phyloP scores from a whole-genome alignment of 768 basidiomycete species.

The Crepidotus variabilis region DNA sequence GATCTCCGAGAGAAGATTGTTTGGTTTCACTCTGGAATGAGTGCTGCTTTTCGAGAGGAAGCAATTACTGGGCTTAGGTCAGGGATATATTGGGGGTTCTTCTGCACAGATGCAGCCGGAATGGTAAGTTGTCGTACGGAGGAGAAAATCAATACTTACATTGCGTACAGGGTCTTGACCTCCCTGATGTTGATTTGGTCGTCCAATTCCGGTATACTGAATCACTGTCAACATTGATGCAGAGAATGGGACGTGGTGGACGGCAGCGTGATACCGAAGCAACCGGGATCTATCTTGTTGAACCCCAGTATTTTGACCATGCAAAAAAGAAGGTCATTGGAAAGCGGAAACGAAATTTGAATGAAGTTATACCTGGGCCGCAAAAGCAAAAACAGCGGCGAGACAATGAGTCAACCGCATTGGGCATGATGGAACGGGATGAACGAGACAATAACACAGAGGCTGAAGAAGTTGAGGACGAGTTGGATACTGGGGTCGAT shows the following conservation, averaged over 20 bases:
- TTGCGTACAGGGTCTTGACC: slow-evolving; percentile 25
- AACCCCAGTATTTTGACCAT: slow-evolving; percentile 9
- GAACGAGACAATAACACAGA: too few species aligned
- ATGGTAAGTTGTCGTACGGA: too few species aligned
- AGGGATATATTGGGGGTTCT: slow-evolving; percentile 19
- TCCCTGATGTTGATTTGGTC: slow-evolving; percentile 25
- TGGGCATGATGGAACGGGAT: too few species aligned
- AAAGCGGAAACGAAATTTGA: neutral
- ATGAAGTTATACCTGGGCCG: neutral
- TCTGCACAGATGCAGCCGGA: slow-evolving; percentile 23
- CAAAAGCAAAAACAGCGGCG: neutral
- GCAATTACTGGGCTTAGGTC: too few species aligned
- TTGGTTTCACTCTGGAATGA: slow-evolving; percentile 28
- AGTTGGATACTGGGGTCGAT: too few species aligned
- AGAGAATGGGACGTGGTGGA: slow-evolving; percentile 25
- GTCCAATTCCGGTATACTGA: slow-evolving; percentile 26
- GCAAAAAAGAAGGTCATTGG: neutral
- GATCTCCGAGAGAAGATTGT: slow-evolving; percentile 15
- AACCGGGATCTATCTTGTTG: slow-evolving; percentile 17
- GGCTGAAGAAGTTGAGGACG: too few species aligned
- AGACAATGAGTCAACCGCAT: neutral
- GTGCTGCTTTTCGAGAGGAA: slow-evolving; percentile 15
- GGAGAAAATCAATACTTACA: too few species aligned
- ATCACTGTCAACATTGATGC: slow-evolving; percentile 22
- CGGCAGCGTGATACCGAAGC: slow-evolving; percentile 7